phyloP scores from a whole-genome alignment of 805 yeast genomes.

The Ogataea philodendri region DNA sequence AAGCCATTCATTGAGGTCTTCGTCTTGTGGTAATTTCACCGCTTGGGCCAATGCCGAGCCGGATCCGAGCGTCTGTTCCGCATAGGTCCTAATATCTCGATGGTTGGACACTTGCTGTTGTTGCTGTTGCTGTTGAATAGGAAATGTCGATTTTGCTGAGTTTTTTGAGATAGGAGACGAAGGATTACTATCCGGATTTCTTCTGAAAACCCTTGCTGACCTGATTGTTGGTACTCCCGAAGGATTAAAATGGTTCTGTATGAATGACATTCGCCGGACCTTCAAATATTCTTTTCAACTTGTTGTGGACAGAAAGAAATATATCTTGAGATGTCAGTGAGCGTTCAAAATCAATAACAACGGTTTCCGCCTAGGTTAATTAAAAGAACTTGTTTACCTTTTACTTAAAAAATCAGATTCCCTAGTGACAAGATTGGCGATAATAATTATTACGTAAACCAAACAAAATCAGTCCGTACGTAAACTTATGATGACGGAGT shows the following conservation, averaged over 20 bases:
- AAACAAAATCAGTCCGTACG: no score
- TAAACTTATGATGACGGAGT: no score
- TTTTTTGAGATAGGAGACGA: constrained; percentile 23
- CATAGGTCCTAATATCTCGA: constrained; percentile 78
- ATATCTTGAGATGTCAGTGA: not conserved
- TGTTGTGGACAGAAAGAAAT: not conserved
- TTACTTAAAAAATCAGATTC: no score
- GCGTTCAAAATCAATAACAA: no score
- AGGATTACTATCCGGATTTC: constrained; percentile 29
- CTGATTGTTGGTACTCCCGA: constrained; percentile 36
- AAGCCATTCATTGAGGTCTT: constrained; percentile 88
- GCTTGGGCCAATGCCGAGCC: constrained; percentile 90
- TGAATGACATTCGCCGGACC: constrained; percentile 30
- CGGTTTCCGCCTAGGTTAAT: constrained; percentile 7
- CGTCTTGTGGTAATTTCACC: constrained; percentile 89
- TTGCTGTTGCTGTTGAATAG: constrained; percentile 13
- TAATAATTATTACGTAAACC: no score
- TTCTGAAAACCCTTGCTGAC: constrained; percentile 35
- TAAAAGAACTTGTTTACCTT: constrained; percentile 17
- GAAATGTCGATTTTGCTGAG: constrained; percentile 13
- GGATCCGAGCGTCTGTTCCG: constrained; percentile 93
- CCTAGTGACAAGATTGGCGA: no score
- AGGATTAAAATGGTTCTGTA: constrained; percentile 31
- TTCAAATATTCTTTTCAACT: no score
- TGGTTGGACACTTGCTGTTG: constrained; percentile 40